A percentile compares a stretch with the other conserved stretches of the same genome.
Evolutionary conservation across 129 eudicot genomes (phyloP).

Genomic region (Gnaphalium uliginosum): DNA sequence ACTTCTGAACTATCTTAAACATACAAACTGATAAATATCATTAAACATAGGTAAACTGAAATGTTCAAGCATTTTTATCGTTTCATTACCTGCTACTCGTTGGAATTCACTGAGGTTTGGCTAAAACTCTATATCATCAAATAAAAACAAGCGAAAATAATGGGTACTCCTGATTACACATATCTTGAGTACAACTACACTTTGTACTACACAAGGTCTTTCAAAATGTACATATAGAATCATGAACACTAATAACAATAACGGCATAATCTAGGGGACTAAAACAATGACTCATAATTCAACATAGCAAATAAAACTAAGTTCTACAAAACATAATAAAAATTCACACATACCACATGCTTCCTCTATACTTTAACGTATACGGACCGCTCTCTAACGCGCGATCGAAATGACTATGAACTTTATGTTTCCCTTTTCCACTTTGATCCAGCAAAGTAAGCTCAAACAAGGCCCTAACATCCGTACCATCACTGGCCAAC

Average conservation of each 20-base stretch:
- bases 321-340: neutral
- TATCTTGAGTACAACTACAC: neutral
- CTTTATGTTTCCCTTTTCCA: conserved; percentile 76
- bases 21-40: neutral
- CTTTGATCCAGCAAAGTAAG: conserved; percentile 76
- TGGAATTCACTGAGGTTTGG: neutral
- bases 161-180: neutral
- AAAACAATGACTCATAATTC: neutral
- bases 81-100: neutral
- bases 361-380: conserved; percentile 77
- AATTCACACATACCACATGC: conserved; percentile 64
- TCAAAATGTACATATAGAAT: neutral
- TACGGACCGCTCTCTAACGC: conserved; percentile 82
- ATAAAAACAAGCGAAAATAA: neutral
- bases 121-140: neutral
- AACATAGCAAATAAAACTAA: neutral
- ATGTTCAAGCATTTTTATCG: neutral
- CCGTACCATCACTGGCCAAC: conserved; percentile 79
- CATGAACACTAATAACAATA: neutral
- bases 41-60: too few species aligned
- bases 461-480: conserved; percentile 84
- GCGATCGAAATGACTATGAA: conserved; percentile 88
- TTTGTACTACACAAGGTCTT: too few species aligned
- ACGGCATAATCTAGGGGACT: too few species aligned
- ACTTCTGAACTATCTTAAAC: neutral